These are phyloP conservation scores for Royoungia palumana DNA, from an alignment of 768 basidiomycete species.

Conservation along the genomic window DNA sequence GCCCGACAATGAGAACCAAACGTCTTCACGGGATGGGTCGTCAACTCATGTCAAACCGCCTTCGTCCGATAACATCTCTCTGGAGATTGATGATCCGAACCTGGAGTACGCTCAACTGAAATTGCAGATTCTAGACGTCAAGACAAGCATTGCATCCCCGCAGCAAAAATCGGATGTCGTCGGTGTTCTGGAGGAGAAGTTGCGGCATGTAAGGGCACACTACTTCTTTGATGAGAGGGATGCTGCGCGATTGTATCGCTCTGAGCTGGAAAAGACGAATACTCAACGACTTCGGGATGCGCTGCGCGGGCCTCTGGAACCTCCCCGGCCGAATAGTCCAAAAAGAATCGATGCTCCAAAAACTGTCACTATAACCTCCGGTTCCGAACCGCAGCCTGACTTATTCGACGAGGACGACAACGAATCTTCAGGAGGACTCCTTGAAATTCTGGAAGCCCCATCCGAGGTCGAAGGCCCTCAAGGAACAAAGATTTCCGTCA, in stretches of 20 bases:
- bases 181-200: conserved; percentile 41
- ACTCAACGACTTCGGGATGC: conserved; percentile 41
- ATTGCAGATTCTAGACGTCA: conserved; percentile 49
- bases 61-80: conserved; percentile 32
- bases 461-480: conserved; percentile 50
- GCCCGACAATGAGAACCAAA: background rate
- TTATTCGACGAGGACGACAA: conserved; percentile 53
- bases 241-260: conserved; percentile 55
- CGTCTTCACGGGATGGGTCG: background rate
- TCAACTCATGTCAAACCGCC: conserved; percentile 5
- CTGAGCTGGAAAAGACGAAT: conserved; percentile 51
- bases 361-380: background rate
- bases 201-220: conserved; percentile 48
- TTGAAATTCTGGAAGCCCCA: conserved; percentile 70
- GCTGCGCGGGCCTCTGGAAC: conserved; percentile 31
- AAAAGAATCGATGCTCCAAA: background rate
- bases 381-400: conserved; percentile 31
- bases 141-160: conserved; percentile 29
- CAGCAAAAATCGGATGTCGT: conserved; percentile 28
- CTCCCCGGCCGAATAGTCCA: background rate
- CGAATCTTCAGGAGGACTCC: conserved; percentile 56
- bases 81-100: conserved; percentile 54
- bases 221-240: conserved; percentile 72
- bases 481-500: conserved; percentile 51
- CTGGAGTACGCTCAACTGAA: conserved; percentile 61